These are phyloP conservation scores for Bimuria novae-zelandiae DNA, from an alignment of 2,329 filamentous ascomycete species.

Conservation along the genomic window DNA sequence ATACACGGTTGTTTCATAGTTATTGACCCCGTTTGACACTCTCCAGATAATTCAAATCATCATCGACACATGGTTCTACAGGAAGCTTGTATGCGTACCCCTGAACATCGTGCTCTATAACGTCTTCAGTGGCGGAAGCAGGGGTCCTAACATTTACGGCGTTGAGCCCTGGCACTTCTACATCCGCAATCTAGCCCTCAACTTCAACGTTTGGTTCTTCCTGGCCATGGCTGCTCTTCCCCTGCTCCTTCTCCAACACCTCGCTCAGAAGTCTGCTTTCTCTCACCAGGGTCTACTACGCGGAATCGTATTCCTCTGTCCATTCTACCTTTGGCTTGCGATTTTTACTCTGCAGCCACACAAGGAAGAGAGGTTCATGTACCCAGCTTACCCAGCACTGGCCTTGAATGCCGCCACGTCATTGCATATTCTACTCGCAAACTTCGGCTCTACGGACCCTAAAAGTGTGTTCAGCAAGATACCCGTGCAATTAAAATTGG, in stretches of 20 bases:
- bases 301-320: conserved; percentile 75
- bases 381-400: conserved; percentile 89
- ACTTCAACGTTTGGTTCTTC: conserved; percentile 94
- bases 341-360: conserved; percentile 94
- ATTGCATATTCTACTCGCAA: conserved; percentile 77
- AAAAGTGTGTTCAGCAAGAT: conserved; percentile 71
- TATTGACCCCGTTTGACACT: no score
- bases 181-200: conserved; percentile 84
- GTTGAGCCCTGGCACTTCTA: conserved; percentile 98
- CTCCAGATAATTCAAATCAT: conserved; percentile 70
- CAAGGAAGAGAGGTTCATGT: conserved; percentile 99
- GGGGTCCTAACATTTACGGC: conserved; percentile 89
- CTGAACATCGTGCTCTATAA: conserved; percentile 98
- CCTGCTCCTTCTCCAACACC: conserved; percentile 73
- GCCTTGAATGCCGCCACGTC: conserved; percentile 86
- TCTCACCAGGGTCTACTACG: conserved; percentile 73
- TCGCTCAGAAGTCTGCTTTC: conserved; percentile 63
- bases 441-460: conserved; percentile 72
- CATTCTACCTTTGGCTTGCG: conserved; percentile 91
- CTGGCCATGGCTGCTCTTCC: conserved; percentile 77
- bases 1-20: no score
- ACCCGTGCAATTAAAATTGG: conserved; percentile 74
- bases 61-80: conserved; percentile 85
- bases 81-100: conserved; percentile 74
- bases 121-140: conserved; percentile 77